Conservation (phyloP, 352 stramenopile species). For the Thalassiosira livingstoniorum region DNA sequence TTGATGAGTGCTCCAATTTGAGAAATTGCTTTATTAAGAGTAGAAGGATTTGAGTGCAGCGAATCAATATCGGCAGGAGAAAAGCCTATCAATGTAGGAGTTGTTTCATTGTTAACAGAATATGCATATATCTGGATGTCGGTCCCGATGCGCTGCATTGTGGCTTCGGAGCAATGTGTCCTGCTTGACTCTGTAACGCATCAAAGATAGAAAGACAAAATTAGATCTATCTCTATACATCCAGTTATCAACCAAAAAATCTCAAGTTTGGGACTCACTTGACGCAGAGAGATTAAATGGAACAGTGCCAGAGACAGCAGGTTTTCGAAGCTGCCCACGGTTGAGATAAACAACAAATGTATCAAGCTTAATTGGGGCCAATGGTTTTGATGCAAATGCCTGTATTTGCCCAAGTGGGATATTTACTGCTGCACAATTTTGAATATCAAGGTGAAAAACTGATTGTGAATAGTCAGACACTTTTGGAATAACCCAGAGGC, state of each 20-base stretch:
- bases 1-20: constrained; percentile 84
- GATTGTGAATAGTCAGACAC: constrained; percentile 86
- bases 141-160: constrained; percentile 91
- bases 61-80: constrained; percentile 78
- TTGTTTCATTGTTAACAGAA: constrained; percentile 82
- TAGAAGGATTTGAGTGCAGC: constrained; percentile 76
- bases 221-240: background rate
- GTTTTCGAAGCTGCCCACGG: constrained; percentile 69
- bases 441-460: constrained; percentile 70
- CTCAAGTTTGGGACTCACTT: constrained; percentile 47
- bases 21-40: constrained; percentile 76
- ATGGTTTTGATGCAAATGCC: constrained; percentile 81
- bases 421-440: constrained; percentile 86
- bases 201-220: constrained; percentile 1
- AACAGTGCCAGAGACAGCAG: constrained; percentile 80
- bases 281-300: constrained; percentile 94
- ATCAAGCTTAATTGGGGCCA: constrained; percentile 86
- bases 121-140: constrained; percentile 91
- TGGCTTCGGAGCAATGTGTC: constrained; percentile 93
- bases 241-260: background rate
- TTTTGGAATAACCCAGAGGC: constrained; percentile 87
- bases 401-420: constrained; percentile 86
- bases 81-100: constrained; percentile 84
- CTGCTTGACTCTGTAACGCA: constrained; percentile 74
- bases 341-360: constrained; percentile 81